These are phyloP conservation scores for Penicillium parvum DNA, from an alignment of 495 filamentous ascomycete genomes.

Conservation along the genomic window DNA sequence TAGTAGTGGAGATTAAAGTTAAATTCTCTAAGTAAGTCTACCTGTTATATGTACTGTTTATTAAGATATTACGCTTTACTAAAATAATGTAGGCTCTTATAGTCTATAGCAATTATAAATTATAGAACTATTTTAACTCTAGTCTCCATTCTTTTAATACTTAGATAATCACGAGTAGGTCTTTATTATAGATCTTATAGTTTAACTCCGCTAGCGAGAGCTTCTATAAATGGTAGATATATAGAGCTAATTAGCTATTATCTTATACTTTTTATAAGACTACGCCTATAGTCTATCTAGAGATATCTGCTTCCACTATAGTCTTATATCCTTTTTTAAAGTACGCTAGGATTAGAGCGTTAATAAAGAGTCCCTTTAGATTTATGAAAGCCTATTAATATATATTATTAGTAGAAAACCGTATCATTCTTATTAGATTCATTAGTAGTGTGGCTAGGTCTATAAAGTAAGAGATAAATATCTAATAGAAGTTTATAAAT, in stretches of 20 bases:
- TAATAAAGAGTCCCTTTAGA: conserved; percentile 2
- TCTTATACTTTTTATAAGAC: not conserved
- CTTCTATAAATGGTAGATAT: not conserved
- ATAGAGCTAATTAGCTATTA: not conserved
- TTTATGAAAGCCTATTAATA: not conserved
- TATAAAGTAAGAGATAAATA: no score
- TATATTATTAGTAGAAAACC: not conserved
- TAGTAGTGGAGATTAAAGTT: not conserved
- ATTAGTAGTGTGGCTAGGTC: not conserved
- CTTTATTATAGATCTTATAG: not conserved
- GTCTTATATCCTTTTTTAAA: not conserved
- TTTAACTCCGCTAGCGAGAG: not conserved
- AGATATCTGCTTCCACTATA: not conserved
- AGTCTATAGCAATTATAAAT: not conserved
- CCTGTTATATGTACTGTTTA: not conserved
- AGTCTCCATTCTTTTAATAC: conserved; percentile 1
- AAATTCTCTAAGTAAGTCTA: not conserved
- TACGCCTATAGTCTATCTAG: not conserved
- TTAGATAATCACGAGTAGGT: not conserved
- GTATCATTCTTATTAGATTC: not conserved
- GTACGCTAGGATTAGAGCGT: not conserved
- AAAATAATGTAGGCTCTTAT: conserved; percentile 1
- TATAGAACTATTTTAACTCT: not conserved
- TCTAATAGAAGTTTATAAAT: not conserved
- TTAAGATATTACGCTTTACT: not conserved